Conservation (phyloP, 176 grass and related monocot genomes). For the Hyparrhenia diplandra region DNA sequence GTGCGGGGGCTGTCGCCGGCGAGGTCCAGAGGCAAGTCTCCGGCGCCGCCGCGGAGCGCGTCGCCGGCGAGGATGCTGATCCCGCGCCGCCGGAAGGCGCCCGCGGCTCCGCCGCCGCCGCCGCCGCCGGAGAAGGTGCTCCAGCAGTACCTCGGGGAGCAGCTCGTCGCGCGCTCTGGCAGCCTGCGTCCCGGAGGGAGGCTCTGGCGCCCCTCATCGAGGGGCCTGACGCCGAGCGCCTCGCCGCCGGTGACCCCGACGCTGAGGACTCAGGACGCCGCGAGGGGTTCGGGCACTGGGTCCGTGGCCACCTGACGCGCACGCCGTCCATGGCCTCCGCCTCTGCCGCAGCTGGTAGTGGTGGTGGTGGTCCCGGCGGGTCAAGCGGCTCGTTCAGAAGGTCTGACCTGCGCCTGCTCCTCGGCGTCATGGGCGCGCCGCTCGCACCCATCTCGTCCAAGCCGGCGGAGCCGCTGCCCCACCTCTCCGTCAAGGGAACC, state of each 20-base stretch:
- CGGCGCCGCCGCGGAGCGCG: slow-evolving; percentile 31
- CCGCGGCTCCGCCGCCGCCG: not conserved
- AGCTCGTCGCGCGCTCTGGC: slow-evolving; percentile 52
- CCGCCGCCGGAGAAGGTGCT: slow-evolving; percentile 36
- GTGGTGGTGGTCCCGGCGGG: not conserved
- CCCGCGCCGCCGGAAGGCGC: slow-evolving; percentile 52
- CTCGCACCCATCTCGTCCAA: slow-evolving; percentile 62
- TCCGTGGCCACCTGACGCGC: slow-evolving; percentile 51
- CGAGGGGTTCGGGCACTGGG: not conserved
- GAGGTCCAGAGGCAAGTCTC: slow-evolving; percentile 45
- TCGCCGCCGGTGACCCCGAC: too few relatives aligned
- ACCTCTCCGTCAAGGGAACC: slow-evolving; percentile 60
- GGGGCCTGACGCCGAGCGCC: not conserved
- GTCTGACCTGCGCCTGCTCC: slow-evolving; percentile 81
- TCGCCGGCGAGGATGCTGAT: slow-evolving; percentile 47
- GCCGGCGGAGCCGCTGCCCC: slow-evolving; percentile 39
- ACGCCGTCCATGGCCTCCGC: slow-evolving; percentile 46
- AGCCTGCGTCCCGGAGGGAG: slow-evolving; percentile 63
- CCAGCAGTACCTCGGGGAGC: slow-evolving; percentile 45
- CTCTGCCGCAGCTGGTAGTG: not conserved
- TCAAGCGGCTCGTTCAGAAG: slow-evolving; percentile 43
- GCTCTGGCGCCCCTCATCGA: slow-evolving; percentile 71
- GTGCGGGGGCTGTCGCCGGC: slow-evolving; percentile 66
- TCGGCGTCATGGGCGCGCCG: slow-evolving; percentile 87
- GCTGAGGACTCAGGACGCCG: too few relatives aligned